These are phyloP conservation scores for Friedmanniomyces endolithicus DNA, from an alignment of 495 filamentous ascomycete genomes.

Conservation along the genomic window DNA sequence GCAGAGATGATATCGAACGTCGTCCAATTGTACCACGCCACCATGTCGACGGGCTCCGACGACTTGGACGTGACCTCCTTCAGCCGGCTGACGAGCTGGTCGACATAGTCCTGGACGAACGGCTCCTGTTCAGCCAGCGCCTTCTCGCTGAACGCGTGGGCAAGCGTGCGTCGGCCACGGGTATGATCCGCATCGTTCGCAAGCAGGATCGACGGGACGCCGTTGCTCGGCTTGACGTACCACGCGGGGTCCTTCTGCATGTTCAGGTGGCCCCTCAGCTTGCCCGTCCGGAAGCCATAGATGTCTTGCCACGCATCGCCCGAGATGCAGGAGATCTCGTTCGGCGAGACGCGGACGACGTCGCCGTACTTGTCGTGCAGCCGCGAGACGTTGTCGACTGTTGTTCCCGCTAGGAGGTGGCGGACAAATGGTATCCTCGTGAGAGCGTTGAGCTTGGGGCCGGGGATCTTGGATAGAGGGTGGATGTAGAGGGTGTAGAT, in stretches of 20 bases:
- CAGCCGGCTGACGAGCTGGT: slow-evolving; percentile 29
- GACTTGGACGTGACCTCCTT: slow-evolving; percentile 6
- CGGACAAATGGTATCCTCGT: slow-evolving; percentile 16
- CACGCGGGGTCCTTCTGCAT: slow-evolving; percentile 28
- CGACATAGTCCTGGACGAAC: slow-evolving; percentile 32
- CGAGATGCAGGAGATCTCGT: slow-evolving; percentile 21
- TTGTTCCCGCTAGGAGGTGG: slow-evolving; percentile 14
- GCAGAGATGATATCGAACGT: slow-evolving; percentile 20
- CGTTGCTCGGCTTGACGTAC: slow-evolving; percentile 9
- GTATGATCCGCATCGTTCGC: slow-evolving; percentile 23
- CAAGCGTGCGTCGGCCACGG: slow-evolving; percentile 20
- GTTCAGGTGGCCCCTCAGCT: slow-evolving; percentile 8
- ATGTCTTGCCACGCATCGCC: slow-evolving; percentile 23
- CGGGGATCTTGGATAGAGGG: slow-evolving; percentile 38
- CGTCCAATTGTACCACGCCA: slow-evolving; percentile 25
- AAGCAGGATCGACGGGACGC: slow-evolving; percentile 22
- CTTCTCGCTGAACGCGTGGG: slow-evolving; percentile 29
- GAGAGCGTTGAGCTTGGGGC: slow-evolving; percentile 31
- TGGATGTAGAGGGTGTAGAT: slow-evolving; percentile 40
- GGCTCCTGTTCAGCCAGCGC: slow-evolving; percentile 37
- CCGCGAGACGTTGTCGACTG: slow-evolving; percentile 1
- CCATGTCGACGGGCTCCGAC: slow-evolving; percentile 17
- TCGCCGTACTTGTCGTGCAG: slow-evolving; percentile 21
- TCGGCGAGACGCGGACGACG: slow-evolving; percentile 22
- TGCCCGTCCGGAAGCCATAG: slow-evolving; percentile 21